phyloP scores from a whole-genome alignment of 2,329 filamentous ascomycete genomes.

The Phyllosticta ampelicida region DNA sequence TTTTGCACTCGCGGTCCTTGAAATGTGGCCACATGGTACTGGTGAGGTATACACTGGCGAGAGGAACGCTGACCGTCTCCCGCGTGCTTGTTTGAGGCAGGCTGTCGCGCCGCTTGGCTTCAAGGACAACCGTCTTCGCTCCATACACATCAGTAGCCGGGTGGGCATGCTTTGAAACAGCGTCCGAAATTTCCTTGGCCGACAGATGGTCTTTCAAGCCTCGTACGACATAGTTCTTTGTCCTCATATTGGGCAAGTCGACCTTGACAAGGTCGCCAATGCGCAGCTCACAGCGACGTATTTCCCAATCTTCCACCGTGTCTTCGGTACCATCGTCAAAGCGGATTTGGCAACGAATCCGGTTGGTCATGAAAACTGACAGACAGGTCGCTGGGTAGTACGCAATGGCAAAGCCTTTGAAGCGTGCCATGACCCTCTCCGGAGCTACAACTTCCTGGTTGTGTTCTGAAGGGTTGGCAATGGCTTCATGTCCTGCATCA shows the following conservation, averaged over 20 bases:
- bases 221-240: slow-evolving; percentile 32
- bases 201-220: slow-evolving; percentile 29
- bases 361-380: slow-evolving; percentile 30
- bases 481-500: background rate
- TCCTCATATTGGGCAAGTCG: slow-evolving; percentile 34
- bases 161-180: slow-evolving; percentile 19
- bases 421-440: slow-evolving; percentile 48
- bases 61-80: slow-evolving; percentile 26
- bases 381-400: slow-evolving; percentile 53
- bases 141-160: slow-evolving; percentile 33
- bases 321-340: slow-evolving; percentile 38
- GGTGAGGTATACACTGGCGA: slow-evolving; percentile 35
- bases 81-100: slow-evolving; percentile 15
- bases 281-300: slow-evolving; percentile 33
- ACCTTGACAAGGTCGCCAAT: slow-evolving; percentile 38
- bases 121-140: slow-evolving; percentile 29
- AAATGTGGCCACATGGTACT: slow-evolving; percentile 33
- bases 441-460: slow-evolving; percentile 27
- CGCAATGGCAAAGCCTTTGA: slow-evolving; percentile 43
- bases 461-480: background rate
- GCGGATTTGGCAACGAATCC: slow-evolving; percentile 33
- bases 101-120: slow-evolving; percentile 31
- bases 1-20: slow-evolving; percentile 27
- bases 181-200: slow-evolving; percentile 5
- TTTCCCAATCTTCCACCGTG: slow-evolving; percentile 29